Evolutionary conservation across 2,329 filamentous ascomycete genomes (phyloP).

Genomic region (Colletotrichum sp.): DNA sequence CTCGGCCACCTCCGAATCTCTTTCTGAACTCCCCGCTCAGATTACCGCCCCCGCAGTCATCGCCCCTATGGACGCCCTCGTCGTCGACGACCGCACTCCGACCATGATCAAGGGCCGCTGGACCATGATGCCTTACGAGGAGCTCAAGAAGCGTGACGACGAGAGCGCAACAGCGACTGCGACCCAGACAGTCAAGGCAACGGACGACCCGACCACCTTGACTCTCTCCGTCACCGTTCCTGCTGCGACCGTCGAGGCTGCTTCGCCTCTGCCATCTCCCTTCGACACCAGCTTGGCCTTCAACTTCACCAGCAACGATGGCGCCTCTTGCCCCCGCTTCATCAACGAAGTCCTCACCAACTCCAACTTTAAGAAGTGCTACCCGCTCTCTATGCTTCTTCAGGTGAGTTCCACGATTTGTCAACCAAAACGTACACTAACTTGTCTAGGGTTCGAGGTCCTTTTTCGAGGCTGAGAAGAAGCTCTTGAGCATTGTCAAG

Average conservation of each 20-base stretch:
- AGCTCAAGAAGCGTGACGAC: slow-evolving; percentile 29
- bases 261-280: slow-evolving; percentile 60
- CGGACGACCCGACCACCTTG: slow-evolving; percentile 4
- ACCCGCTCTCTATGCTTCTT: slow-evolving; percentile 84
- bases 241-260: slow-evolving; percentile 28
- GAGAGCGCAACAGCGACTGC: slow-evolving; percentile 13
- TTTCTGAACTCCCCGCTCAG: neutral
- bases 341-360: slow-evolving; percentile 71
- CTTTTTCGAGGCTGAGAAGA: slow-evolving; percentile 82
- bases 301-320: slow-evolving; percentile 61
- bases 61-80: slow-evolving; percentile 2
- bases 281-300: slow-evolving; percentile 69
- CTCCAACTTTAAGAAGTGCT: slow-evolving; percentile 72
- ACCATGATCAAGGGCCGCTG: slow-evolving; percentile 22
- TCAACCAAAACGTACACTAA: slow-evolving; percentile 22
- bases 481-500: slow-evolving; percentile 72
- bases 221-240: slow-evolving; percentile 21
- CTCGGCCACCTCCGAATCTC: neutral
- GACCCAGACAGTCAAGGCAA: neutral
- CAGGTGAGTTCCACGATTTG: slow-evolving; percentile 56
- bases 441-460: slow-evolving; percentile 71
- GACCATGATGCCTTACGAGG: slow-evolving; percentile 21
- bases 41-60: slow-evolving; percentile 10
- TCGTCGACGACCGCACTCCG: slow-evolving; percentile 21
- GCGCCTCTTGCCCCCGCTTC: slow-evolving; percentile 66